Evolutionary conservation across 1,284 basidiomycete species (phyloP).

Genomic region (Neonothopanus nambi): DNA sequence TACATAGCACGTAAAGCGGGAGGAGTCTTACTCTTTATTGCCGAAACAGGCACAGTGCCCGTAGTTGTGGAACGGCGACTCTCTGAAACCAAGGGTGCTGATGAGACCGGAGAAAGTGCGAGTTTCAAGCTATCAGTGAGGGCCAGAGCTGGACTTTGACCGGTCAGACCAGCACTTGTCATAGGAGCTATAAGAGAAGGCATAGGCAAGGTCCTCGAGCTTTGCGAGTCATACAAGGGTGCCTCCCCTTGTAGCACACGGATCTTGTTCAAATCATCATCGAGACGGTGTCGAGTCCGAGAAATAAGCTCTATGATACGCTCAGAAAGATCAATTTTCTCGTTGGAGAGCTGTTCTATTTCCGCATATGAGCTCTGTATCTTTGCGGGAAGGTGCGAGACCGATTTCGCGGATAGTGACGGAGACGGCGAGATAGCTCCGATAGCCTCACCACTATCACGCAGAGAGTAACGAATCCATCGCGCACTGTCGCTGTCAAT

Average conservation of each 20-base stretch:
- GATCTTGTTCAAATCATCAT: constrained; percentile 57
- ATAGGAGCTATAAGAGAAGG: neutral
- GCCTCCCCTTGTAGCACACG: constrained; percentile 52
- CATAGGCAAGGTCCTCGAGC: neutral
- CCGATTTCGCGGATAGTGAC: constrained; percentile 11
- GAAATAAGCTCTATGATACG: constrained; percentile 54
- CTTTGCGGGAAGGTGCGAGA: constrained; percentile 43
- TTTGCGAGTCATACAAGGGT: neutral
- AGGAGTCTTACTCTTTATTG: constrained; percentile 17
- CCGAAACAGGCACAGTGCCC: neutral
- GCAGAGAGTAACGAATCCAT: constrained; percentile 52
- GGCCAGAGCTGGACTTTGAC: constrained; percentile 45
- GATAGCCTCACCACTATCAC: neutral
- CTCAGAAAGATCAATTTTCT: constrained; percentile 57
- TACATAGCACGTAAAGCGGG: neutral
- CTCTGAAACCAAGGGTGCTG: constrained; percentile 23
- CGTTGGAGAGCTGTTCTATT: constrained; percentile 50
- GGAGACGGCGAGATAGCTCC: constrained; percentile 23
- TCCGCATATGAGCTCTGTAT: constrained; percentile 52
- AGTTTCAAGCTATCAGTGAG: constrained; percentile 51
- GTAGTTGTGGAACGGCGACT: constrained; percentile 18
- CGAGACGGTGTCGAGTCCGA: constrained; percentile 54
- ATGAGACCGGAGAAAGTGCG: constrained; percentile 40
- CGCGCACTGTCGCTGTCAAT: constrained; percentile 57
- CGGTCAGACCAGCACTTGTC: constrained; percentile 14